A percentile compares a stretch with the other conserved stretches of the same genome.
These are phyloP conservation scores for Aspergillus sp. DNA, from an alignment of 2,329 filamentous ascomycete species.

Conservation along the genomic window DNA sequence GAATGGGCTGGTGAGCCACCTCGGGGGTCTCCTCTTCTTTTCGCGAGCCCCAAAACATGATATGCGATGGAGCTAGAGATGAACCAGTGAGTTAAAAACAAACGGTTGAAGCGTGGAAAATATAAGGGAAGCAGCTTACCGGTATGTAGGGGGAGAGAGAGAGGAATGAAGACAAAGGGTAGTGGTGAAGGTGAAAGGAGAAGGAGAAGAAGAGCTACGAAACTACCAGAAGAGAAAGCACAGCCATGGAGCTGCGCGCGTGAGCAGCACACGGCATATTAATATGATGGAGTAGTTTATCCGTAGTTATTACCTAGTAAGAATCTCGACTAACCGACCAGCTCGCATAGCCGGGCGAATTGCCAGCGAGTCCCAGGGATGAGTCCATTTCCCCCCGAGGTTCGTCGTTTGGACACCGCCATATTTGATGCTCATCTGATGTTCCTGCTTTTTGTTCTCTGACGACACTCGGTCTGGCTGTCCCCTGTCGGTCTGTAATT, in stretches of 20 bases:
- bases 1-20: conserved; percentile 38
- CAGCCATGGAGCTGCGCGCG: not conserved
- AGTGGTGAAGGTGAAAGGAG: not conserved
- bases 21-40: conserved; percentile 22
- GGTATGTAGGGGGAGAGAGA: not conserved
- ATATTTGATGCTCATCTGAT: not conserved
- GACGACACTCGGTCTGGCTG: not conserved
- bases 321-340: not conserved
- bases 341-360: not conserved
- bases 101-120: not conserved
- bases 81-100: not conserved
- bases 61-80: not conserved
- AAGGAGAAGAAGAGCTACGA: not conserved
- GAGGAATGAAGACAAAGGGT: too few species aligned
- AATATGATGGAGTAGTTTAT: not conserved
- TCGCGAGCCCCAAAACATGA: conserved; percentile 33
- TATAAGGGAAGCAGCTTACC: not conserved
- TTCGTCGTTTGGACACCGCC: conserved; percentile 9
- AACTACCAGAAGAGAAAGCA: not conserved
- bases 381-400: conserved; percentile 23
- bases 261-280: not conserved
- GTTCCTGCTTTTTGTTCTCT: rapidly evolving
- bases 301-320: too few species aligned
- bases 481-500: too few species aligned
- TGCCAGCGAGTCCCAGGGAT: conserved; percentile 15